phyloP scores from a whole-genome alignment of 768 basidiomycete species.

The Rhizopogon roseolus region DNA sequence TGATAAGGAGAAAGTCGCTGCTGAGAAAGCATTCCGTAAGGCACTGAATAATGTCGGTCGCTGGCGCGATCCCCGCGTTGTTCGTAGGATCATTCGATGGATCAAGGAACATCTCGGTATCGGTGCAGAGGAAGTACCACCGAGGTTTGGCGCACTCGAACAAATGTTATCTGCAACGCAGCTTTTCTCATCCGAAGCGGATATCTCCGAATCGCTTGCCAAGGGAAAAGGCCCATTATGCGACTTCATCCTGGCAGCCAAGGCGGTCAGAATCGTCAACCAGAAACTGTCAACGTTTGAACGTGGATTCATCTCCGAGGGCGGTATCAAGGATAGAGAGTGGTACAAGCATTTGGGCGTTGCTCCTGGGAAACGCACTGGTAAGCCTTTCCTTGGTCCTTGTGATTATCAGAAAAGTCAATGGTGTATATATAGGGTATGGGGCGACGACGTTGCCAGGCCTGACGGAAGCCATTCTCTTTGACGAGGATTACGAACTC shows the following conservation, averaged over 20 bases:
- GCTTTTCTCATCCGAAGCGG: not conserved
- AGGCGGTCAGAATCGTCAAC: conserved; percentile 56
- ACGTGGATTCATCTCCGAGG: conserved; percentile 73
- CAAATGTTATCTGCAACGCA: not conserved
- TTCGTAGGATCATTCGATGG: conserved; percentile 17
- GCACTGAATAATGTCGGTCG: conserved; percentile 31
- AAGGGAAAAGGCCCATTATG: conserved; percentile 32
- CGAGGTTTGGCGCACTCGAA: conserved; percentile 4
- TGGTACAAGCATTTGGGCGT: conserved; percentile 88
- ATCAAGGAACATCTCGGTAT: conserved; percentile 17
- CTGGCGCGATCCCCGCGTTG: not conserved
- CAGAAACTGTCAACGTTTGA: conserved; percentile 69
- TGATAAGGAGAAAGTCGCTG: conserved; percentile 53
- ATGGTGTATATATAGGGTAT: conserved; percentile 45
- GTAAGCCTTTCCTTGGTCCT: conserved; percentile 31
- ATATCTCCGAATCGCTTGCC: conserved; percentile 11
- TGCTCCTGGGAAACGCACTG: conserved; percentile 83
- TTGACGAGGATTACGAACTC: conserved; percentile 59
- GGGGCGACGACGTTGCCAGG: conserved; percentile 84
- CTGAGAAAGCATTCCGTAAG: conserved; percentile 47
- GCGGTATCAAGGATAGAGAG: conserved; percentile 72
- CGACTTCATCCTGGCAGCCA: conserved; percentile 51
- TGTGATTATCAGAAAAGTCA: not conserved
- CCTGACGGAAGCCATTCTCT: conserved; percentile 69
- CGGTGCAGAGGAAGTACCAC: not conserved